Percentiles rank a stretch among this genome's conserved stretches.
phyloP scores from a whole-genome alignment of 768 basidiomycete genomes.

The Exidia glandulosa region DNA sequence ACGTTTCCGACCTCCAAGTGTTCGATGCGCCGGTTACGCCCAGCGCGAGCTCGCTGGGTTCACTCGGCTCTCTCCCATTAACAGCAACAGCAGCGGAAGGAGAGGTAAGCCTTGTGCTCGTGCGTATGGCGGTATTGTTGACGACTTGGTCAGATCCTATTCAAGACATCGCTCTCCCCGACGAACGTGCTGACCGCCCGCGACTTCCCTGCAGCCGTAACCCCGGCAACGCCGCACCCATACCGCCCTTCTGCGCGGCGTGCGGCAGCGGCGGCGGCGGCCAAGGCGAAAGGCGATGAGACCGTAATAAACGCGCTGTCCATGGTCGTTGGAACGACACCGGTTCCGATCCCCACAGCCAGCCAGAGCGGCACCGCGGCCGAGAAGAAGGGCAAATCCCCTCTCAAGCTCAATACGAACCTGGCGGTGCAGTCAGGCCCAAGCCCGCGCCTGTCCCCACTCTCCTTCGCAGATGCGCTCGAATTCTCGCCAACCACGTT shows the following conservation, averaged over 20 bases:
- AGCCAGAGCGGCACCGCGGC: neutral
- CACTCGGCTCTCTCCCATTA: neutral
- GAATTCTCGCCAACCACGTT: neutral
- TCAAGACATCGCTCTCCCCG: neutral
- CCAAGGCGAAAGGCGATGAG: too few relatives aligned
- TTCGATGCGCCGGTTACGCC: neutral
- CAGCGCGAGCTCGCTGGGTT: neutral
- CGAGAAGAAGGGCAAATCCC: neutral
- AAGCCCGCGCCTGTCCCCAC: neutral
- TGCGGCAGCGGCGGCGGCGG: neutral
- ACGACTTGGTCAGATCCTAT: neutral
- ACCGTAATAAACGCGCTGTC: too few relatives aligned
- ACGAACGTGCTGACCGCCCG: neutral
- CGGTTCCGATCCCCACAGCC: neutral
- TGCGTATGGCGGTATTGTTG: too few relatives aligned
- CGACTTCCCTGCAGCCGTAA: neutral
- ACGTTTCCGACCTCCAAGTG: neutral
- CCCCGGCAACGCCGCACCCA: neutral
- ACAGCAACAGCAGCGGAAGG: neutral
- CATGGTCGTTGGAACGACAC: too few relatives aligned
- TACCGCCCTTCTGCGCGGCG: neutral
- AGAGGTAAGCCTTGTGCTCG: neutral
- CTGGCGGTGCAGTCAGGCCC: neutral
- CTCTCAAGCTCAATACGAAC: neutral
- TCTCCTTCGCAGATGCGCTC: neutral